A percentile compares a stretch with the other conserved stretches of the same genome.
Conservation (phyloP, 2,329 filamentous ascomycete genomes). For the Escovopsis sp. region DNA sequence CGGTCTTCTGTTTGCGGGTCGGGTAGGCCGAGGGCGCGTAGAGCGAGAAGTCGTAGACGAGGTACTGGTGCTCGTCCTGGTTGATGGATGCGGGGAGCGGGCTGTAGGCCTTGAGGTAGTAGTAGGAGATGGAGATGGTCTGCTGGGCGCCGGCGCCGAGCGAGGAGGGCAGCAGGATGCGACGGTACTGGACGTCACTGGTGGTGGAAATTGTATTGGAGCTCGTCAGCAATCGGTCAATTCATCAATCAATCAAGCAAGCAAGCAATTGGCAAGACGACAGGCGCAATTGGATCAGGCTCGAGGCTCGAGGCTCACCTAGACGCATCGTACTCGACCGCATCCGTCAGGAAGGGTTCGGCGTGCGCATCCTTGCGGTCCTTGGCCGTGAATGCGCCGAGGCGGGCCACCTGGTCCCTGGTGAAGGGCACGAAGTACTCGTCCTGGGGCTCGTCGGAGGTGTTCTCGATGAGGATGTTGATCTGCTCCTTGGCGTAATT, state of each 20-base stretch:
- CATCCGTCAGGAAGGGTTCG: conserved; percentile 53
- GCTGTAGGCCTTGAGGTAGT: conserved; percentile 59
- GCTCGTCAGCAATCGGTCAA: neutral
- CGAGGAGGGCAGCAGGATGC: conserved; percentile 61
- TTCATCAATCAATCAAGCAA: neutral
- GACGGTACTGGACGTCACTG: conserved; percentile 69
- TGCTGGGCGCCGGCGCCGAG: conserved; percentile 64
- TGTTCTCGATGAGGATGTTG: conserved; percentile 90
- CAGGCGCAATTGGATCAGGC: no score
- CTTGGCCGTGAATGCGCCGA: conserved; percentile 82
- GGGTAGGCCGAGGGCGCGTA: conserved; percentile 73
- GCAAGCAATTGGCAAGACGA: neutral
- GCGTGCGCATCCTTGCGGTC: conserved; percentile 69
- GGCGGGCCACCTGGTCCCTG: conserved; percentile 53
- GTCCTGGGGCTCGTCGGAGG: conserved; percentile 60
- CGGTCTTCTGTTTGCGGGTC: conserved; percentile 90
- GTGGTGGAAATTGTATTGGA: neutral
- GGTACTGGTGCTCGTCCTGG: conserved; percentile 79
- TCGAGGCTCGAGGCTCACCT: conserved; percentile 26
- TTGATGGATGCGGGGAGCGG: conserved; percentile 70
- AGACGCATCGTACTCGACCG: conserved; percentile 47
- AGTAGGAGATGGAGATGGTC: conserved; percentile 78
- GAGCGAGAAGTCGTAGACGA: conserved; percentile 72
- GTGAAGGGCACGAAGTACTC: conserved; percentile 90
- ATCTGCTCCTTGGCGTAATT: conserved; percentile 78